A percentile compares a stretch with the other conserved stretches of the same genome.
These are phyloP conservation scores for Lasiodiplodia citricola DNA, from an alignment of 2,329 filamentous ascomycete species.

Conservation along the genomic window DNA sequence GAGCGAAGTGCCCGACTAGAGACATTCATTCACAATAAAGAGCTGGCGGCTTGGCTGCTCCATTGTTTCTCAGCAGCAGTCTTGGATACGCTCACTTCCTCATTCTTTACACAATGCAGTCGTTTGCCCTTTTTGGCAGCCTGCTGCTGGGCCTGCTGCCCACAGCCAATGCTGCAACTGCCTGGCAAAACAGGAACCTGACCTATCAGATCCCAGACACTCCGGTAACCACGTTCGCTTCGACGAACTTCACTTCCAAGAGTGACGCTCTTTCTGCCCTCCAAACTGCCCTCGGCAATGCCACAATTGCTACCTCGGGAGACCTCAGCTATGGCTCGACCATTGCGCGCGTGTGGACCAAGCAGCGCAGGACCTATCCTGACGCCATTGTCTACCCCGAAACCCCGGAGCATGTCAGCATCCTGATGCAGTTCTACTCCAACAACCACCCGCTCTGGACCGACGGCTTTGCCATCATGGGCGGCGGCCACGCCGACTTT, in stretches of 20 bases:
- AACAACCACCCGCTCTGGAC: slow-evolving; percentile 10
- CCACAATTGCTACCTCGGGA: slow-evolving; percentile 3
- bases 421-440: slow-evolving; percentile 25
- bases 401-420: slow-evolving; percentile 19
- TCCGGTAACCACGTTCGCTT: background rate
- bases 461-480: slow-evolving; percentile 24
- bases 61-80: background rate
- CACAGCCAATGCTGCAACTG: slow-evolving; percentile 8
- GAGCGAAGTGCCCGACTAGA: background rate
- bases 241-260: slow-evolving; percentile 7
- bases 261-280: slow-evolving; percentile 12
- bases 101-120: slow-evolving; percentile 4
- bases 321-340: slow-evolving; percentile 15
- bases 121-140: slow-evolving; percentile 8
- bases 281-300: slow-evolving; percentile 2
- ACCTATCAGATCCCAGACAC: slow-evolving; percentile 10
- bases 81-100: background rate
- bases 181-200: slow-evolving; percentile 15
- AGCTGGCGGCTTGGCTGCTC: background rate
- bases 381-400: slow-evolving; percentile 19
- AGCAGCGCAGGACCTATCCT: slow-evolving; percentile 20
- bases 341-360: slow-evolving; percentile 18
- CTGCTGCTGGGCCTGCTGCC: slow-evolving; percentile 19
- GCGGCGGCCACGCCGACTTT: slow-evolving; percentile 19
- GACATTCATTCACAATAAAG: background rate